Conservation (phyloP, 805 yeast species). For the Cyberlindnera maritima region DNA sequence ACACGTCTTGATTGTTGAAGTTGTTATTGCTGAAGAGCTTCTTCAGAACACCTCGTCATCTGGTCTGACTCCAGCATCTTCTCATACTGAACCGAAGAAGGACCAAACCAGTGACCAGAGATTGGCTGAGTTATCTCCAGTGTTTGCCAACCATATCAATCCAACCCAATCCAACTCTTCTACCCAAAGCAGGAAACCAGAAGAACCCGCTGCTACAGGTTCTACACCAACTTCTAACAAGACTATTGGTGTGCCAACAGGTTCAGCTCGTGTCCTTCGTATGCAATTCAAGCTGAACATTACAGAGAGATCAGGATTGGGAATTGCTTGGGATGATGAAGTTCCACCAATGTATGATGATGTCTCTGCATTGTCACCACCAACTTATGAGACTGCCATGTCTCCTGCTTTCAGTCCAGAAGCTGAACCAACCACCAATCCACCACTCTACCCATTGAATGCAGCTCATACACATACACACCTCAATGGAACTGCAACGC, state of each 20-base stretch:
- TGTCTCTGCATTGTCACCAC: constrained; percentile 82
- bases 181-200: constrained; percentile 12
- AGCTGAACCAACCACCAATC: constrained; percentile 17
- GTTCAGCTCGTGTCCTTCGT: constrained; percentile 89
- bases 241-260: constrained; percentile 74
- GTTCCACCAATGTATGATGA: constrained; percentile 96
- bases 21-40: constrained; percentile 91
- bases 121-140: constrained; percentile 43
- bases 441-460: constrained; percentile 29
- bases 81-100: constrained; percentile 15
- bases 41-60: constrained; percentile 40
- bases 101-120: constrained; percentile 32
- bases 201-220: not conserved
- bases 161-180: constrained; percentile 23
- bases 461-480: constrained; percentile 28
- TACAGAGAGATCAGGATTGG: constrained; percentile 91
- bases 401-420: constrained; percentile 17
- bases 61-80: constrained; percentile 33
- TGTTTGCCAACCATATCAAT: constrained; percentile 36
- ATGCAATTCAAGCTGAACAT: constrained; percentile 88
- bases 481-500: constrained; percentile 26
- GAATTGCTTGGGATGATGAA: constrained; percentile 98
- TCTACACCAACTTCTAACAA: constrained; percentile 2
- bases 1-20: constrained; percentile 79
- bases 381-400: constrained; percentile 53